Conservation (phyloP, 1,284 basidiomycete species). For the Malassezia sp. region DNA sequence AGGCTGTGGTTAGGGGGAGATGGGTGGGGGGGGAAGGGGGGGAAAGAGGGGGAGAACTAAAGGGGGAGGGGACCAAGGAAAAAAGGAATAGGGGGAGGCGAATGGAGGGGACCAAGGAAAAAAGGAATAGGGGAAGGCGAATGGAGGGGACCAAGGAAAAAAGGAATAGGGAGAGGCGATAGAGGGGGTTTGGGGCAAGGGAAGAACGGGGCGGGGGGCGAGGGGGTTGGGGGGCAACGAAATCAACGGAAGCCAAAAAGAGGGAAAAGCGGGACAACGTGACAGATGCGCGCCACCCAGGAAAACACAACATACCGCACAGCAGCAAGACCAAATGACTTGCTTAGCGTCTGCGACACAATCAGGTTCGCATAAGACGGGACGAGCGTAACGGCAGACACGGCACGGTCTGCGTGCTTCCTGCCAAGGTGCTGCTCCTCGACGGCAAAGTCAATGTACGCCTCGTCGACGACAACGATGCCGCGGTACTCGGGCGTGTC, state of each 20-base stretch:
- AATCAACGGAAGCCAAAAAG: background rate
- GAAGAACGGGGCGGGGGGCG: background rate
- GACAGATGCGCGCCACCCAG: too few relatives aligned
- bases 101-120: background rate
- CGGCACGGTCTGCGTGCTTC: slow-evolving; percentile 41
- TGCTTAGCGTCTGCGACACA: slow-evolving; percentile 90
- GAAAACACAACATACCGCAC: too few relatives aligned
- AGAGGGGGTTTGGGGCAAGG: too few relatives aligned
- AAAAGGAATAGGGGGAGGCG: background rate
- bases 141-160: too few relatives aligned
- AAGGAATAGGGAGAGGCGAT: too few relatives aligned
- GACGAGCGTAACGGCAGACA: slow-evolving; percentile 60
- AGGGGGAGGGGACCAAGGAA: background rate
- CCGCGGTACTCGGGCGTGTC: slow-evolving; percentile 75
- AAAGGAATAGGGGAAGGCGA: too few relatives aligned
- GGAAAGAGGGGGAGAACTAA: background rate
- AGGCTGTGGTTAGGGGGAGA: too few relatives aligned
- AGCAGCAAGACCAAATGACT: slow-evolving; percentile 87
- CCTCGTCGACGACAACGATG: slow-evolving; percentile 87
- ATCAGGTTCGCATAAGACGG: slow-evolving; percentile 76
- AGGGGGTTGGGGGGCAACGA: background rate
- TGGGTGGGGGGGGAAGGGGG: too few relatives aligned
- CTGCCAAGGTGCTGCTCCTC: slow-evolving; percentile 31
- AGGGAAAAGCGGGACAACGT: background rate
- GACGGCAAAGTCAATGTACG: slow-evolving; percentile 82